Evolutionary conservation across 2,329 filamentous ascomycete genomes (phyloP).

Genomic region (Claviceps cyperi): DNA sequence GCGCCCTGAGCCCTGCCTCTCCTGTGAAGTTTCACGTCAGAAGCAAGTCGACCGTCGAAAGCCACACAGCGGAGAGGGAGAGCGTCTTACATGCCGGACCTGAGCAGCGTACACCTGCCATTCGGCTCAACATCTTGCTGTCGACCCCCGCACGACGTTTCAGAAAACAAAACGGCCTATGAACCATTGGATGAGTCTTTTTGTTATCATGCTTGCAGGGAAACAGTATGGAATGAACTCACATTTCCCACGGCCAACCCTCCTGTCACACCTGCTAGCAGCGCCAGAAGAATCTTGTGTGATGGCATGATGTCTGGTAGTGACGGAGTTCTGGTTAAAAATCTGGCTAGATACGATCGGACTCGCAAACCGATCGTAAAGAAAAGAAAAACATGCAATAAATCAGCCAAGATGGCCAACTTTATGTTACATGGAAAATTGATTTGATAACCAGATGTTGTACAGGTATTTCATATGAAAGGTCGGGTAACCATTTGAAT

Average conservation of each 20-base stretch:
- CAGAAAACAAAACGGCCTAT: conserved; percentile 1
- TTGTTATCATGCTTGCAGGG: no score
- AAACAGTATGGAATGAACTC: neutral
- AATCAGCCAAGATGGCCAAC: no score
- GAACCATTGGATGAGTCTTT: neutral
- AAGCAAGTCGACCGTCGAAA: neutral
- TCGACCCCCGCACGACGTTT: neutral
- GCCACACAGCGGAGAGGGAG: neutral
- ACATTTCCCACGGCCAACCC: neutral
- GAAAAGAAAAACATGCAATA: no score
- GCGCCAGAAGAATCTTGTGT: neutral
- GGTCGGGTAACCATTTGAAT: no score
- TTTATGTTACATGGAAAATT: no score
- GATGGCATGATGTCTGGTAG: neutral
- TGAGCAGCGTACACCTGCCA: conserved; percentile 1
- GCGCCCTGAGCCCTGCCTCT: neutral
- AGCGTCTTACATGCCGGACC: neutral
- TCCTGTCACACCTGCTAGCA: neutral
- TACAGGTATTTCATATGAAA: no score
- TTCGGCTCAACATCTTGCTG: conserved; percentile 1
- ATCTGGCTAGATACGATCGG: neutral
- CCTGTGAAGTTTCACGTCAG: neutral
- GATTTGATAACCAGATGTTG: no score
- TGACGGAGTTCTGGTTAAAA: neutral
- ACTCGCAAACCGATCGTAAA: no score